A percentile compares a stretch with the other conserved stretches of the same genome.
These are phyloP conservation scores for Cordyceps sp. DNA, from an alignment of 2,329 filamentous ascomycete genomes.

Conservation along the genomic window DNA sequence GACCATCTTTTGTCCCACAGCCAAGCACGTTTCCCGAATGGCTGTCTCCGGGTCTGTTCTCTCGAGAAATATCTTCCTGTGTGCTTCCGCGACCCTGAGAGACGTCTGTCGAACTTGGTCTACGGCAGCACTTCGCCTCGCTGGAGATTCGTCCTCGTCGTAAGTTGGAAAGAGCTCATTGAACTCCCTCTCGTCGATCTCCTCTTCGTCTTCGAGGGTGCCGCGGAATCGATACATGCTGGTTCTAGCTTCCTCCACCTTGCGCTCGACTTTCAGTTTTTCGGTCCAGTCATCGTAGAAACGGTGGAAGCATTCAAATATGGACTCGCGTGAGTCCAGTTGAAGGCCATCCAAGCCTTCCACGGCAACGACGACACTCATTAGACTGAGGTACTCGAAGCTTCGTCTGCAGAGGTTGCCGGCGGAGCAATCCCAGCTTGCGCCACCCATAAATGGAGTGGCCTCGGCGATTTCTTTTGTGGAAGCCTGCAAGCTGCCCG, in stretches of 20 bases:
- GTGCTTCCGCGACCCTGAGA: constrained; percentile 42
- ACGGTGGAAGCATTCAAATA: constrained; percentile 51
- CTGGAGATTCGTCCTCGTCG: constrained; percentile 26
- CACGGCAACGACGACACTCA: constrained; percentile 21
- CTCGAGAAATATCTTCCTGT: constrained; percentile 34
- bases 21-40: constrained; percentile 26
- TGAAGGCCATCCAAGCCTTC: constrained; percentile 28
- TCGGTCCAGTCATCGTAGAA: constrained; percentile 72
- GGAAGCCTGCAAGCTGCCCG: constrained; percentile 20
- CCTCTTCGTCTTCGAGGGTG: constrained; percentile 58
- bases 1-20: constrained; percentile 21
- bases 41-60: constrained; percentile 21
- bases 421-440: constrained; percentile 11
- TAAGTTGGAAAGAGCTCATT: constrained; percentile 70
- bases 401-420: constrained; percentile 8
- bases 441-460: constrained; percentile 40
- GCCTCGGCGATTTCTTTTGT: constrained; percentile 23
- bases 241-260: constrained; percentile 53
- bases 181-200: constrained; percentile 58
- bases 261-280: constrained; percentile 60
- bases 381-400: constrained; percentile 27
- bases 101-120: constrained; percentile 37
- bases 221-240: constrained; percentile 77
- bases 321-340: constrained; percentile 26
- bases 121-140: constrained; percentile 12